Percentiles rank a stretch among this genome's conserved stretches.
These are phyloP conservation scores for Chlorella variabilis DNA, from an alignment of 163 green algal species.

Conservation along the genomic window DNA sequence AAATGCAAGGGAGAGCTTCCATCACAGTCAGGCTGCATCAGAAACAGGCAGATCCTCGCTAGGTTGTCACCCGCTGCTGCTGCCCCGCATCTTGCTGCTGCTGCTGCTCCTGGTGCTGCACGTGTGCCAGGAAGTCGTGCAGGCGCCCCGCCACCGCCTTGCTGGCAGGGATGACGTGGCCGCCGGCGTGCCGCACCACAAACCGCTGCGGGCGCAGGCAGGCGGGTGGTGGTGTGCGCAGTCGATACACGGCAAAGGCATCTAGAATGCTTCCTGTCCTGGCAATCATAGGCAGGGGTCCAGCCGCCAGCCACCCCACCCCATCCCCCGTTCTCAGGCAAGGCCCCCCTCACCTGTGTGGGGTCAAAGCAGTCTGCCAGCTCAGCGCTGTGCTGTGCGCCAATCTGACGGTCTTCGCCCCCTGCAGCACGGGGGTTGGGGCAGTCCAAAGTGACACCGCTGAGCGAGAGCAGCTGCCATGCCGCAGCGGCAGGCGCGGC, in stretches of 20 bases:
- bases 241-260: no score
- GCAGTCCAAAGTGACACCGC: no score
- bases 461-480: no score
- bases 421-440: neutral
- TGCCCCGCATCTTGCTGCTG: neutral
- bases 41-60: no score
- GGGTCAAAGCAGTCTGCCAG: constrained; percentile 46
- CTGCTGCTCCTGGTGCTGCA: neutral
- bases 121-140: constrained; percentile 43
- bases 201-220: no score
- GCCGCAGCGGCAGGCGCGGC: no score
- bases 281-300: no score
- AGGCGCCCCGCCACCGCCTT: constrained; percentile 19
- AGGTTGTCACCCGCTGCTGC: neutral
- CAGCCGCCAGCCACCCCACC: no score
- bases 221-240: no score
- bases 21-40: no score
- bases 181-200: constrained; percentile 43
- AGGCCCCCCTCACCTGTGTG: neutral
- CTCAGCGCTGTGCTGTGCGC: constrained; percentile 29
- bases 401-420: constrained; percentile 45
- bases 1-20: no score
- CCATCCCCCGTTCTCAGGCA: neutral
- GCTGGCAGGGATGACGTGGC: constrained; percentile 61
- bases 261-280: no score